Base-by-base conservation (phyloP, 768 basidiomycete genomes). In the Leccinum variicolor region DNA sequence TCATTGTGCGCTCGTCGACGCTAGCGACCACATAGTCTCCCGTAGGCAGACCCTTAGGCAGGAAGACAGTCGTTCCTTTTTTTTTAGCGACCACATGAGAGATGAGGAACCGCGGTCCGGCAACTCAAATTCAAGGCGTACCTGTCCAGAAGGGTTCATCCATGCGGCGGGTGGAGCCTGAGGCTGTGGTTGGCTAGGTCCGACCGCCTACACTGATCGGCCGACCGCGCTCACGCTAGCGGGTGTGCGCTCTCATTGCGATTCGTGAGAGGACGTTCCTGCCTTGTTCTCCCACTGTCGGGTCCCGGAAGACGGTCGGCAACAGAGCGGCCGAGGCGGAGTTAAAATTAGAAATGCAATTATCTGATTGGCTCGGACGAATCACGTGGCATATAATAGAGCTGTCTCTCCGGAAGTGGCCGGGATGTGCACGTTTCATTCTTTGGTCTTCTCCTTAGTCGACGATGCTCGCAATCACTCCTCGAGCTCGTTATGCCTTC, bases 381-480 rank as follows among this genome's bases (percentile, higher is more conserved):
- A 45, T 45, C 43, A 25, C 46, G 46, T 25, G 46, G 46, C 19
- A 47, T 47, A 23, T 14, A 47, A 25, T 21, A 23, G 23, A 43
- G 43, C 17, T 9, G 17, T 21, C 3, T 10, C 19, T 14, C 15
- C 48, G 48, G 48, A 49, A 49, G 17, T 29, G 15, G 48, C 48
- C 48, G 48, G 48, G 29, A 49, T 8, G 46, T 28, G 28, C 26
- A 26, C 25, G 26, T 49, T 49, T 49, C 31, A 33, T 33, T 33
- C 13, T 33, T 33, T 33, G 31, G 31, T 33, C 31, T 49, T 4
- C 46, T 25, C 23, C 19, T 47, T 23, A 47, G 34, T 56, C 65
- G 78, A 78, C 82, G 82, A 88, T 88, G 86, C 76, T 86, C 72
- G 79, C 80, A 70, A 71, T 84, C 71, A 75, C 83, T 49, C 76